Evolutionary conservation across 2,329 filamentous ascomycete species (phyloP).

Genomic region (Penicillium sp.): DNA sequence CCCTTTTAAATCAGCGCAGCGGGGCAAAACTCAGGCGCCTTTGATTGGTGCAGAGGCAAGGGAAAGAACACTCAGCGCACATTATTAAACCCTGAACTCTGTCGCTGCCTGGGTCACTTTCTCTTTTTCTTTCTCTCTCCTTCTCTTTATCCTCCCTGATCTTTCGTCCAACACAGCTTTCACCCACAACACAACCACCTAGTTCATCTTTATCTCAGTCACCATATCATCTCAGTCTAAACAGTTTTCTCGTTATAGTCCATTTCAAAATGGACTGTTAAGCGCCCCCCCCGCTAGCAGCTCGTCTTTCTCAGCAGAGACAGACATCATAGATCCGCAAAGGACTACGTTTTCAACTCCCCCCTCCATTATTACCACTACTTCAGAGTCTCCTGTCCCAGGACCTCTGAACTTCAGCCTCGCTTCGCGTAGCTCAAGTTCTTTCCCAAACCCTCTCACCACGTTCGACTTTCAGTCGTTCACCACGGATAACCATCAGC

Average conservation of each 20-base stretch:
- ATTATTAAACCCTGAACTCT: constrained; percentile 43
- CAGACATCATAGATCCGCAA: constrained; percentile 48
- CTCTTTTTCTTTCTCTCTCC: constrained; percentile 18
- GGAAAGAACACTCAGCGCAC: constrained; percentile 27
- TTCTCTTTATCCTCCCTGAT: constrained; percentile 16
- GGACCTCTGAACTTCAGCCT: constrained; percentile 53
- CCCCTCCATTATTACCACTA: constrained; percentile 34
- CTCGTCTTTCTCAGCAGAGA: constrained; percentile 44
- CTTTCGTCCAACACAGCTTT: background rate
- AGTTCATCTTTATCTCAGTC: constrained; percentile 18
- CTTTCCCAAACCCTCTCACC: constrained; percentile 39
- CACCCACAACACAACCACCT: constrained; percentile 13
- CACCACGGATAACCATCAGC: constrained; percentile 54
- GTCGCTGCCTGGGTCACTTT: constrained; percentile 40
- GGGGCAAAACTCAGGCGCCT: constrained; percentile 18
- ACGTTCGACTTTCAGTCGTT: constrained; percentile 53
- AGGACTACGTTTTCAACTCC: constrained; percentile 33
- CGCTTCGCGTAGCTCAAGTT: constrained; percentile 51
- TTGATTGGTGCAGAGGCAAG: constrained; percentile 33
- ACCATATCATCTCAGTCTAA: constrained; percentile 26
- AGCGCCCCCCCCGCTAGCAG: constrained; percentile 33
- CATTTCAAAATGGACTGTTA: constrained; percentile 49
- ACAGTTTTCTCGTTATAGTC: constrained; percentile 27
- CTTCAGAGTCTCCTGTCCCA: constrained; percentile 50
- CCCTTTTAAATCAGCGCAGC: constrained; percentile 16